Evolutionary conservation across 2,329 filamentous ascomycete genomes (phyloP).

Genomic region (Neospermospora avenae): DNA sequence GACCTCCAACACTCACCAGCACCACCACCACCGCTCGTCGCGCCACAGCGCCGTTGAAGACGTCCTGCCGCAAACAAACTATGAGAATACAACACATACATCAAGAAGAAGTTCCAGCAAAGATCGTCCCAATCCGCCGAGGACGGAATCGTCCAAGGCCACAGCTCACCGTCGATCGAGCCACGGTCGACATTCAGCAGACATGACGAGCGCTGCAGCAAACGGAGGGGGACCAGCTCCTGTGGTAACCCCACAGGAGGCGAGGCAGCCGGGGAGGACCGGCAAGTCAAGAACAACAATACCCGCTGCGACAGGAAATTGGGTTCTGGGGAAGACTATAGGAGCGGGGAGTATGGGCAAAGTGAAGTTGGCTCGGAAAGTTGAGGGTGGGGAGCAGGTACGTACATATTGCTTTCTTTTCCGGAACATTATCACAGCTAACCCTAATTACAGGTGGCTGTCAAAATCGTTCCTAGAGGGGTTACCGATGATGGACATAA

Average conservation of each 20-base stretch:
- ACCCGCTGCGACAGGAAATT: conserved; percentile 84
- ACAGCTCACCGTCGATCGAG: conserved; percentile 39
- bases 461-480: conserved; percentile 93
- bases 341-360: conserved; percentile 98
- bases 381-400: conserved; percentile 88
- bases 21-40: conserved; percentile 37
- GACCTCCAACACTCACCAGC: conserved; percentile 14
- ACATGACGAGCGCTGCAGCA: conserved; percentile 48
- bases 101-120: conserved; percentile 32
- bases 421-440: conserved; percentile 12
- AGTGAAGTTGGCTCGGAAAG: conserved; percentile 90
- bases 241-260: conserved; percentile 47
- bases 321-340: conserved; percentile 94
- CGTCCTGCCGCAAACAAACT: conserved; percentile 59
- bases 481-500: conserved; percentile 76
- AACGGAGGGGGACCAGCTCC: conserved; percentile 53
- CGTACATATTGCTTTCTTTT: conserved; percentile 3
- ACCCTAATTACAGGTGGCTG: conserved; percentile 68
- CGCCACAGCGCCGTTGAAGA: conserved; percentile 42
- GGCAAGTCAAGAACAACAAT: conserved; percentile 74
- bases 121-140: conserved; percentile 29
- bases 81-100: conserved; percentile 59
- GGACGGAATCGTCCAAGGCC: conserved; percentile 33
- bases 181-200: conserved; percentile 38
- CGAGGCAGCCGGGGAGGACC: conserved; percentile 47